A percentile compares a stretch with the other conserved stretches of the same genome.
Evolutionary conservation across 768 basidiomycete species (phyloP).

Genomic region (Pleurotus eryngii): DNA sequence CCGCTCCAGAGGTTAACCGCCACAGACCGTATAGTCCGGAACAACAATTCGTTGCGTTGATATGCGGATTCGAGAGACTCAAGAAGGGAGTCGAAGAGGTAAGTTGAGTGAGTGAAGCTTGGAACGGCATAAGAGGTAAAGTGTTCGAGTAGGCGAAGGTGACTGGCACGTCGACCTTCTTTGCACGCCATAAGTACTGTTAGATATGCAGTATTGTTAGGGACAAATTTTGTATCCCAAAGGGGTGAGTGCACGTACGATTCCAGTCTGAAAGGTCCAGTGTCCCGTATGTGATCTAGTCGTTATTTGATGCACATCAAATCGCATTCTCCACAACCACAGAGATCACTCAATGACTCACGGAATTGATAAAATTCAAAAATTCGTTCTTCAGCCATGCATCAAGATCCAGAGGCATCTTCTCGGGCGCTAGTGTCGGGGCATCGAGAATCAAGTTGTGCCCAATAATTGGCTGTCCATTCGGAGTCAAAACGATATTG

Average conservation of each 20-base stretch:
- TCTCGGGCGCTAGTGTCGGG: not conserved
- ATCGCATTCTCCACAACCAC: too few species aligned
- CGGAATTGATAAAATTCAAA: not conserved
- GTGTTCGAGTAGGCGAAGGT: not conserved
- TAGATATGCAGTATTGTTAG: not conserved
- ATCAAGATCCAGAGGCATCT: not conserved
- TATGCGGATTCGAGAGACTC: not conserved
- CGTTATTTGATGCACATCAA: too few species aligned
- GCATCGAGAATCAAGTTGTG: not conserved
- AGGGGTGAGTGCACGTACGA: not conserved
- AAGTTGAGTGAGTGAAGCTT: not conserved
- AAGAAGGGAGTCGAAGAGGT: not conserved
- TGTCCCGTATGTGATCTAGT: not conserved
- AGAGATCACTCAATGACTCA: not conserved
- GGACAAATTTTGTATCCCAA: too few species aligned
- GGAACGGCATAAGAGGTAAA: not conserved
- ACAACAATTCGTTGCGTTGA: not conserved
- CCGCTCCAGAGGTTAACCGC: not conserved
- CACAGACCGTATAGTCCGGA: not conserved
- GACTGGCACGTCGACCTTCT: not conserved
- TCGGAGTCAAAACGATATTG: not conserved
- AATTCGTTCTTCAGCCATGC: not conserved
- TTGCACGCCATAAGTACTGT: not conserved
- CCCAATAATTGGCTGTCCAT: not conserved
- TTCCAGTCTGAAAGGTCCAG: not conserved